phyloP scores from a whole-genome alignment of 805 yeast species.

The Kodamaea neixiangensis region DNA sequence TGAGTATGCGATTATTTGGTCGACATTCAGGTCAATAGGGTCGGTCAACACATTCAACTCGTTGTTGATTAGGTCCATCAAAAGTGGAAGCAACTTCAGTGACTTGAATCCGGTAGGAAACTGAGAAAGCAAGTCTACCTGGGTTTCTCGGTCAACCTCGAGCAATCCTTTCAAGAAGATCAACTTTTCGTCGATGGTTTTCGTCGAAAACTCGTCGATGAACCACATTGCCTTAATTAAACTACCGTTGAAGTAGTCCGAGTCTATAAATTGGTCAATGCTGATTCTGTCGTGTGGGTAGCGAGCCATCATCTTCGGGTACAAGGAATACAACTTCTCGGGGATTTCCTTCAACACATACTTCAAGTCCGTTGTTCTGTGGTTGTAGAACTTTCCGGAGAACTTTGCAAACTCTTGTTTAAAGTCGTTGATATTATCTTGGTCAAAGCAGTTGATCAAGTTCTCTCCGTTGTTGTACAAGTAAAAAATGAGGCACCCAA shows the following conservation, averaged over 20 bases:
- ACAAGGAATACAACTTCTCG: slow-evolving; percentile 46
- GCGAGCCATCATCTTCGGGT: slow-evolving; percentile 56
- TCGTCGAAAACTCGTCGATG: slow-evolving; percentile 81
- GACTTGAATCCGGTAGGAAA: slow-evolving; percentile 51
- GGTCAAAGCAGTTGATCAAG: slow-evolving; percentile 41
- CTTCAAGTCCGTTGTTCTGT: slow-evolving; percentile 34
- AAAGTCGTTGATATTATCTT: slow-evolving; percentile 60
- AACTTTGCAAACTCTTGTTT: slow-evolving; percentile 54
- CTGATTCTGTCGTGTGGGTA: slow-evolving; percentile 58
- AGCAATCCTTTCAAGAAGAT: slow-evolving; percentile 68
- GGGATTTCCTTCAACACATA: slow-evolving; percentile 62
- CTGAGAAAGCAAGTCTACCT: slow-evolving; percentile 25
- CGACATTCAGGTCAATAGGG: slow-evolving; percentile 27
- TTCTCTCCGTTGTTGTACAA: slow-evolving; percentile 60
- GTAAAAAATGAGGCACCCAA: slow-evolving; percentile 75
- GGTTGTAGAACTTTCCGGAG: slow-evolving; percentile 46
- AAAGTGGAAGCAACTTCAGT: slow-evolving; percentile 73
- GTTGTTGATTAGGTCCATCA: slow-evolving; percentile 53
- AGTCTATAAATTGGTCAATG: slow-evolving; percentile 67
- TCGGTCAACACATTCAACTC: slow-evolving; percentile 28
- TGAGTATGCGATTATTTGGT: slow-evolving; percentile 46
- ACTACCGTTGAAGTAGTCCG: slow-evolving; percentile 79
- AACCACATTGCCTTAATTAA: slow-evolving; percentile 77
- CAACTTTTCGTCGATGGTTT: slow-evolving; percentile 63
- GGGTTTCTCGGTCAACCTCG: slow-evolving; percentile 21